Base-by-base conservation (phyloP, 2,329 filamentous ascomycete species). In the Harringtonia aguacate region DNA sequence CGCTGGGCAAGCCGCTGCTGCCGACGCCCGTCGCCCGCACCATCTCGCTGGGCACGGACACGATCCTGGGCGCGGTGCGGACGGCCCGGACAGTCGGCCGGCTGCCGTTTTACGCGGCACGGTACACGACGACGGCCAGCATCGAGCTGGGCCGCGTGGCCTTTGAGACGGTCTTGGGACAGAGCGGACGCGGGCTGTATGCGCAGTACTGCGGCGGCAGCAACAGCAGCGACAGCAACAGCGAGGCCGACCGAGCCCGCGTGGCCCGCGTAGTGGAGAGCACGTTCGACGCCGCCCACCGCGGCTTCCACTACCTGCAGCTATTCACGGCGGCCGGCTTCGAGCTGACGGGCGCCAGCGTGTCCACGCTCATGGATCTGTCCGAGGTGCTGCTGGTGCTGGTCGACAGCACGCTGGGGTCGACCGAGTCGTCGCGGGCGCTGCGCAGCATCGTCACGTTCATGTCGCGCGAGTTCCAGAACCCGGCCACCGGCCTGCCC, bases 401-500 rank as follows among this genome's bases (percentile, higher is more conserved):
- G 1, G 61, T 84, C 20, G 79, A 84, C 54, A 73, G 78, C 49
- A 72, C 82, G 33, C 73, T 83, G 24, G 79, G 79, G 14, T 79
- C 76, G 3, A 83, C 79, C n/a, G 79, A 84, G 56, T 81, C 78
- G 3, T 82, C 79, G 2, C 65, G 78, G 34, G 79, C 79, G 12
- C 79, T 83, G 46, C 76, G 78, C 3, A 79, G 77, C 55, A 82
- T 84, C 53, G 70, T 83, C 50, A 74, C 74, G 1, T 62, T 83
- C 28, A 72, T 83, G 38, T 70, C 76, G 27, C 69, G 77, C 46
- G 79, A 83, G 56, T 80, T 83, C 46, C 70, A 73, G 42, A 79
- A 80, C 46, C 76, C 78, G 1, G 70, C 73, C 9, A 80, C 77
- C 0, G 77, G 77, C 6, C 62, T 66, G 3, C 65, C 69, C 37